Base-by-base conservation (phyloP, 2,329 filamentous ascomycete species). In the Thielaviopsis musarum region DNA sequence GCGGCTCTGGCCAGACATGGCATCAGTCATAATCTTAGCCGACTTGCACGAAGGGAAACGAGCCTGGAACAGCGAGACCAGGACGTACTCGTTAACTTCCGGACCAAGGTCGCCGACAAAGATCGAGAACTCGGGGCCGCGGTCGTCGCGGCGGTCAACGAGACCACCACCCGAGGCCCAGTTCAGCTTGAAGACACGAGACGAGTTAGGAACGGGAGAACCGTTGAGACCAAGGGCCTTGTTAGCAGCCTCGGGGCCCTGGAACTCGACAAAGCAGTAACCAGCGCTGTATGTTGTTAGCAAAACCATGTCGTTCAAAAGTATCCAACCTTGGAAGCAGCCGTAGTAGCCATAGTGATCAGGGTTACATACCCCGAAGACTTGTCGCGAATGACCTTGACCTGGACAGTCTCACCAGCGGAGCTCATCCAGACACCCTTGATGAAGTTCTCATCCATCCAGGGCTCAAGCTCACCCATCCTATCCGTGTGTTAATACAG, bases 381-480 rank as follows among this genome's bases (percentile, higher is more conserved):
- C 74, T 96, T 96, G 77, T 98, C 93, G 65, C 93, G 88, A 68
- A 98, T 98, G 80, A 98, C 95, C 82, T 98, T 98, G 67, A 98
- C 93, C 67, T 96, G 96, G 67, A 98, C 93, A 64, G 84, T 84
- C 74, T 97, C 93, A 66, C 87, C 90, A 75, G 95, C 87, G 67
- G 91, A 84, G 68, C 89, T 95, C 64, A 77, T 69, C 80, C 89
- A 97, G 53, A 97, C 83, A 66, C 87, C 93, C 74, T 94, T 91
- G 69, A 98, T 88, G 72, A 97, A 98, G 74, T 91, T 94, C 77
- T 98, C 93, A 67, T 98, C 93, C 75, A 98, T 97, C 93, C 93
- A 98, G 28, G 90, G 88, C 73, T 97, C 91, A 64, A 98, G 85
- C 72, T 98, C 93, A 66, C 93, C 93, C 93, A 98, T 98, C 91